Percentiles rank a stretch among this genome's conserved stretches.
These are phyloP conservation scores for Tephrocybe sp. DNA, from an alignment of 768 basidiomycete genomes.

Conservation along the genomic window DNA sequence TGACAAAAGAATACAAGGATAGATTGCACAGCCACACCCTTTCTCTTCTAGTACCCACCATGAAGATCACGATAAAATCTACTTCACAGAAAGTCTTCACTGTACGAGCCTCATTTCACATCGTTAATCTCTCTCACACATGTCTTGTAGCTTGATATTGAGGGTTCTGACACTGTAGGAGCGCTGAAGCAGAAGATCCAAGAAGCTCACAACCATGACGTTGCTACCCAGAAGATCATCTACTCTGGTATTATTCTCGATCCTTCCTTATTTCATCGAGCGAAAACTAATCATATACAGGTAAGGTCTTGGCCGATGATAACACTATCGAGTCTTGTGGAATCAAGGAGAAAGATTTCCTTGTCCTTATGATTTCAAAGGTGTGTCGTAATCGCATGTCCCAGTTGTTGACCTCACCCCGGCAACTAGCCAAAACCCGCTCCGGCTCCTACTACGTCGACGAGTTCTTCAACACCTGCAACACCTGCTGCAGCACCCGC, in stretches of 20 bases:
- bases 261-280: background rate
- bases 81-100: slow-evolving; percentile 91
- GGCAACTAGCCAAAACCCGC: slow-evolving; percentile 20
- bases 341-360: slow-evolving; percentile 98
- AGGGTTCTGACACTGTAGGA: slow-evolving; percentile 69
- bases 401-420: slow-evolving; percentile 21
- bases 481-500: slow-evolving; percentile 25
- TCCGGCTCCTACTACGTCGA: slow-evolving; percentile 31
- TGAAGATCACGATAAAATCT: slow-evolving; percentile 96
- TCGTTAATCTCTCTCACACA: background rate
- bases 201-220: slow-evolving; percentile 68
- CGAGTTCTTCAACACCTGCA: slow-evolving; percentile 27
- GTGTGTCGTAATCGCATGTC: slow-evolving; percentile 36
- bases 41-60: slow-evolving; percentile 30
- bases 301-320: slow-evolving; percentile 86
- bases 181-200: slow-evolving; percentile 83
- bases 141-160: slow-evolving; percentile 65
- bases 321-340: slow-evolving; percentile 86
- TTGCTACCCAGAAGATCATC: slow-evolving; percentile 86
- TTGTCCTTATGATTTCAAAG: slow-evolving; percentile 99
- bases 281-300: slow-evolving; percentile 35
- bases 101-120: slow-evolving; percentile 34
- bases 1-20: slow-evolving; percentile 1
- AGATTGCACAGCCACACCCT: slow-evolving; percentile 8
- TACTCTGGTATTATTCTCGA: slow-evolving; percentile 66